A percentile compares a stretch with the other conserved stretches of the same genome.
Evolutionary conservation across 768 basidiomycete genomes (phyloP).

Genomic region (Russula sp.): DNA sequence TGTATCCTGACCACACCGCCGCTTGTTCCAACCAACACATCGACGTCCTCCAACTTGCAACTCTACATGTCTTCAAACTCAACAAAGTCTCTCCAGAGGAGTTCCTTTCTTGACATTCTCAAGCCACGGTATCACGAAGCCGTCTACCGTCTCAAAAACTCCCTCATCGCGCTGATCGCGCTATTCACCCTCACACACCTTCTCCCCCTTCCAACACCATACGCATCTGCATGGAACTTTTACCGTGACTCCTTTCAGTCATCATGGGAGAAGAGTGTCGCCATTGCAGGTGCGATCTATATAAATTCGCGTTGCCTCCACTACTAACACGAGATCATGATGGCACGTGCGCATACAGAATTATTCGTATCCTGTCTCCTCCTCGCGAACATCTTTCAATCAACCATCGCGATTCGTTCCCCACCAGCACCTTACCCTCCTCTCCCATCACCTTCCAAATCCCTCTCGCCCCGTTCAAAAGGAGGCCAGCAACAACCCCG

Average conservation of each 20-base stretch:
- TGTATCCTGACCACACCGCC: conserved; percentile 3
- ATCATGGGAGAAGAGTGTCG: conserved; percentile 20
- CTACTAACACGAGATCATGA: background rate
- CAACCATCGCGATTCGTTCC: conserved; percentile 21
- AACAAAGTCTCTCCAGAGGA: background rate
- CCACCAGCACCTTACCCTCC: conserved; percentile 23
- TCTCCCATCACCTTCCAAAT: conserved; percentile 23
- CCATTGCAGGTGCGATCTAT: conserved; percentile 11
- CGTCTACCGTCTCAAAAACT: conserved; percentile 24
- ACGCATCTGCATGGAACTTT: conserved; percentile 27
- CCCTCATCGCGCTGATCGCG: conserved; percentile 17
- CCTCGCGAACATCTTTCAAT: conserved; percentile 25
- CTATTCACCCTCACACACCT: conserved; percentile 29
- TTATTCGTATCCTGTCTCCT: conserved; percentile 15
- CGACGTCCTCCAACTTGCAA: background rate
- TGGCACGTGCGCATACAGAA: conserved; percentile 8
- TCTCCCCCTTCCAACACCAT: conserved; percentile 28
- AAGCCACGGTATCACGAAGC: conserved; percentile 28
- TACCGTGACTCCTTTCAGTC: conserved; percentile 28
- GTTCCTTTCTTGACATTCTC: conserved; percentile 24
- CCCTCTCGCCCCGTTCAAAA: conserved; percentile 12
- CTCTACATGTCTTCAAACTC: conserved; percentile 14
- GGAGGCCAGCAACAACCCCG: background rate
- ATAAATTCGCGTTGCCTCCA: background rate
- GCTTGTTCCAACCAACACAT: background rate